These are phyloP conservation scores for Colletotrichum scovillei DNA, from an alignment of 2,329 filamentous ascomycete genomes.

Conservation along the genomic window DNA sequence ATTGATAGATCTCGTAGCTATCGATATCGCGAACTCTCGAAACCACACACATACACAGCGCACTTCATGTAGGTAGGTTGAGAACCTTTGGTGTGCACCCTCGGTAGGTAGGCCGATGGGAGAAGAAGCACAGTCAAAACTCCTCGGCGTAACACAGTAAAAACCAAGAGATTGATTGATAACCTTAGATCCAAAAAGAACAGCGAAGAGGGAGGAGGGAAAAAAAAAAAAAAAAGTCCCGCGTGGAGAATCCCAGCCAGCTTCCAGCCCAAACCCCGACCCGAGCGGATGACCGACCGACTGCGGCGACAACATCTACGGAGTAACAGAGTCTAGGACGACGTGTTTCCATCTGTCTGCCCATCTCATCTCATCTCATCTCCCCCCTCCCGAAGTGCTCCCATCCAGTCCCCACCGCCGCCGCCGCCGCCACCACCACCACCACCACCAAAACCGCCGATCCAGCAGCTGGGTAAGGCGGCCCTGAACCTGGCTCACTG, in stretches of 20 bases:
- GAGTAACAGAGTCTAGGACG: background rate
- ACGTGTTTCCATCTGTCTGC: background rate
- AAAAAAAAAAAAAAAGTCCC: background rate
- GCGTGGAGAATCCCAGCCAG: background rate
- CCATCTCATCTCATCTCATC: background rate
- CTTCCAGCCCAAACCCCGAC: background rate
- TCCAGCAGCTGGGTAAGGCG: slow-evolving; percentile 4
- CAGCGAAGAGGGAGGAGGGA: background rate
- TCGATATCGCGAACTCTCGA: background rate
- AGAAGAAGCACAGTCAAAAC: background rate
- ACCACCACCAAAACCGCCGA: slow-evolving; percentile 10
- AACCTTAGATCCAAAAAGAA: background rate
- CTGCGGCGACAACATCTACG: background rate
- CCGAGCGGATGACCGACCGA: background rate
- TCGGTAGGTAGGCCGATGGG: too few species aligned
- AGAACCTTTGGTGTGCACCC: too few species aligned
- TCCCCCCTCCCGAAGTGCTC: background rate
- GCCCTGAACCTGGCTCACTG: slow-evolving; percentile 4
- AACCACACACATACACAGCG: background rate
- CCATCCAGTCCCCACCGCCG: background rate
- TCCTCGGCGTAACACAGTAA: slow-evolving; percentile 7
- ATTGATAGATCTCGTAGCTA: background rate
- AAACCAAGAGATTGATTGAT: background rate
- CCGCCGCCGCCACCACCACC: slow-evolving; percentile 8
- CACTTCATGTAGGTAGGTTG: too few species aligned